Conservation (phyloP, 2,329 filamentous ascomycete species). For the Tolypocladium endophyticum region DNA sequence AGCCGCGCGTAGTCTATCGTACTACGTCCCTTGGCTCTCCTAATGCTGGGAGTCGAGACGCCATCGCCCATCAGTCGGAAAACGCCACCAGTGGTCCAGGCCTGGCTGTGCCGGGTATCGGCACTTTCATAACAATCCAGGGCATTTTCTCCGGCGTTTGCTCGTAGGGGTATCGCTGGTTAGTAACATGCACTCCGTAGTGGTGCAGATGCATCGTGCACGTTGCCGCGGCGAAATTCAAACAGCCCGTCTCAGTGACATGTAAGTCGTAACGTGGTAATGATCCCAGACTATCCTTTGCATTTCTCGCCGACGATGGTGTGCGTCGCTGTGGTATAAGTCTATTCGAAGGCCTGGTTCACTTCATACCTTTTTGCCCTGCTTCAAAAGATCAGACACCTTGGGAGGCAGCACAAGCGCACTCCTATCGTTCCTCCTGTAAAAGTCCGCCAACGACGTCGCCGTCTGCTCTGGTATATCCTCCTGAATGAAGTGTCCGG, state of each 20-base stretch:
- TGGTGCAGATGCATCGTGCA: background rate
- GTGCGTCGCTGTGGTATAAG: background rate
- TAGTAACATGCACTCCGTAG: no score
- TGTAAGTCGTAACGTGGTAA: background rate
- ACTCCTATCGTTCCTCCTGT: conserved; percentile 79
- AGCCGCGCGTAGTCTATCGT: background rate
- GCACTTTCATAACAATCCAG: background rate
- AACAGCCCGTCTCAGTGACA: background rate
- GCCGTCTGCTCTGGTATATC: conserved; percentile 88
- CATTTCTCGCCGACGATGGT: background rate
- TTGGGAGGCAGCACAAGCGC: conserved; percentile 83
- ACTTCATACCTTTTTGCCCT: conserved; percentile 47
- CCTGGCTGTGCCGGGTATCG: background rate
- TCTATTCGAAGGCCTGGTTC: background rate
- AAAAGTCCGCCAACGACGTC: conserved; percentile 77
- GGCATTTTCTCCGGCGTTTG: background rate
- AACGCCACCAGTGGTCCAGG: background rate
- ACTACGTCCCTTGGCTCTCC: background rate
- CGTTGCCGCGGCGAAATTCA: background rate
- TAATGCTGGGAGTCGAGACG: background rate
- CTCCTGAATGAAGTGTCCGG: conserved; percentile 94
- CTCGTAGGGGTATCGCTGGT: background rate
- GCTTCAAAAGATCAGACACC: conserved; percentile 61
- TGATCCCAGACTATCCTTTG: background rate
- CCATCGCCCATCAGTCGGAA: background rate